A percentile compares a stretch with the other conserved stretches of the same genome.
Evolutionary conservation across 2,329 filamentous ascomycete genomes (phyloP).

Genomic region (Blastomyces gilchristii): DNA sequence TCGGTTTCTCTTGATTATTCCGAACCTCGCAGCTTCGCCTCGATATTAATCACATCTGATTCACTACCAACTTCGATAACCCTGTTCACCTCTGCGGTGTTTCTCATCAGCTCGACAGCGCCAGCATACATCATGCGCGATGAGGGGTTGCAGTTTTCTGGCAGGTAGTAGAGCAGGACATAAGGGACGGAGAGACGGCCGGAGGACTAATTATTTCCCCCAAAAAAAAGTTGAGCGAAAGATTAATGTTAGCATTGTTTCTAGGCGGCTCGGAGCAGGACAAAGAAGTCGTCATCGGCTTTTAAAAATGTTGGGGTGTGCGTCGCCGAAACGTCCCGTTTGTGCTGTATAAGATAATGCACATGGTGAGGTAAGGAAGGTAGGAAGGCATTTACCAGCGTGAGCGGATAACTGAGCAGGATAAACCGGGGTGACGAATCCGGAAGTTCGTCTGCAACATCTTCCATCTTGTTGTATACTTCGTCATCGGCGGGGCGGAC

Average conservation of each 20-base stretch:
- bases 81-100: constrained; percentile 77
- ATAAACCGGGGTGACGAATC: constrained; percentile 87
- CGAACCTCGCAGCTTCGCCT: constrained; percentile 46
- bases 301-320: not conserved
- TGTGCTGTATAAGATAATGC: not conserved
- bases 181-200: constrained; percentile 85
- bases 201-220: constrained; percentile 48
- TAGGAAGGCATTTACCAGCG: constrained; percentile 48
- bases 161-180: constrained; percentile 88
- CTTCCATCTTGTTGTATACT: constrained; percentile 70
- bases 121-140: constrained; percentile 89
- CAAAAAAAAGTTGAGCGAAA: not conserved
- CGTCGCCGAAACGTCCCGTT: not conserved
- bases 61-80: constrained; percentile 74
- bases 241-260: not conserved
- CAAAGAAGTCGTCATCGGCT: not conserved
- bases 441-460: constrained; percentile 78
- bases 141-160: constrained; percentile 78
- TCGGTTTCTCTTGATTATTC: constrained; percentile 16
- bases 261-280: not conserved
- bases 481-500: constrained; percentile 74
- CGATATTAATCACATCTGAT: constrained; percentile 76
- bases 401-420: constrained; percentile 82
- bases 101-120: constrained; percentile 91
- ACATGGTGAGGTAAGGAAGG: not conserved